Percentiles rank a stretch among this genome's conserved stretches.
These are phyloP conservation scores for Tubosaeta sp. DNA, from an alignment of 768 basidiomycete genomes.

Conservation along the genomic window DNA sequence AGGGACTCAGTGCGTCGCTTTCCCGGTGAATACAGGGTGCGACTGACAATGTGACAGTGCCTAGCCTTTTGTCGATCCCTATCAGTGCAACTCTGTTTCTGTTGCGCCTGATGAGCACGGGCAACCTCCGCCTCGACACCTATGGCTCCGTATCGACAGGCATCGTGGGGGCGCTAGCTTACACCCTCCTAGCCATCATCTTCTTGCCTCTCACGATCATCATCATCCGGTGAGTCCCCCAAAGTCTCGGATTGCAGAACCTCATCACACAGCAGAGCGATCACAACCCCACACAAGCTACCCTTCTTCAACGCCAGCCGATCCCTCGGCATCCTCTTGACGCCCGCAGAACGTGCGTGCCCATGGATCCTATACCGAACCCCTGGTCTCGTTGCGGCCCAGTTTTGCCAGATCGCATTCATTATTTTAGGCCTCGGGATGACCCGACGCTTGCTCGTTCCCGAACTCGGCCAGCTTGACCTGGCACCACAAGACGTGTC, in stretches of 20 bases:
- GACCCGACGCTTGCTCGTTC: slow-evolving; percentile 45
- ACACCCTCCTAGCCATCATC: not conserved
- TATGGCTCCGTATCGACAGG: slow-evolving; percentile 58
- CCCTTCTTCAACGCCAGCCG: slow-evolving; percentile 48
- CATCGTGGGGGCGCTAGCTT: not conserved
- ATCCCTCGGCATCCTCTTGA: slow-evolving; percentile 65
- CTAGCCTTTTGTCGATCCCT: slow-evolving; percentile 40
- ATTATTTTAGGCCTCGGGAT: slow-evolving; percentile 34
- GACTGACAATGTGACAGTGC: slow-evolving; percentile 40
- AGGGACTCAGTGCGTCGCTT: slow-evolving; percentile 52
- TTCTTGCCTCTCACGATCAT: slow-evolving; percentile 37
- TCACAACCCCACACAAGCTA: slow-evolving; percentile 72
- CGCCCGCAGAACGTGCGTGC: slow-evolving; percentile 65
- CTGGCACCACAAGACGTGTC: slow-evolving; percentile 41
- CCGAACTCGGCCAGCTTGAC: slow-evolving; percentile 38
- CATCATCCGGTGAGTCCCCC: slow-evolving; percentile 14
- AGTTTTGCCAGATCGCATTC: slow-evolving; percentile 37
- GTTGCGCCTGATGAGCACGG: slow-evolving; percentile 48
- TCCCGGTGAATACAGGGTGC: slow-evolving; percentile 31
- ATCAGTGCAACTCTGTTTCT: slow-evolving; percentile 29
- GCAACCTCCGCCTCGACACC: slow-evolving; percentile 42
- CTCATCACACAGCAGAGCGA: slow-evolving; percentile 43
- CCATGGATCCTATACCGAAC: slow-evolving; percentile 77
- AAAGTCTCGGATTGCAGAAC: not conserved
- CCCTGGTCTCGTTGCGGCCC: slow-evolving; percentile 49